Percentiles rank a stretch among this genome's conserved stretches.
phyloP scores from a whole-genome alignment of 495 filamentous ascomycete species.

The Massariosphaeria phaeospora region DNA sequence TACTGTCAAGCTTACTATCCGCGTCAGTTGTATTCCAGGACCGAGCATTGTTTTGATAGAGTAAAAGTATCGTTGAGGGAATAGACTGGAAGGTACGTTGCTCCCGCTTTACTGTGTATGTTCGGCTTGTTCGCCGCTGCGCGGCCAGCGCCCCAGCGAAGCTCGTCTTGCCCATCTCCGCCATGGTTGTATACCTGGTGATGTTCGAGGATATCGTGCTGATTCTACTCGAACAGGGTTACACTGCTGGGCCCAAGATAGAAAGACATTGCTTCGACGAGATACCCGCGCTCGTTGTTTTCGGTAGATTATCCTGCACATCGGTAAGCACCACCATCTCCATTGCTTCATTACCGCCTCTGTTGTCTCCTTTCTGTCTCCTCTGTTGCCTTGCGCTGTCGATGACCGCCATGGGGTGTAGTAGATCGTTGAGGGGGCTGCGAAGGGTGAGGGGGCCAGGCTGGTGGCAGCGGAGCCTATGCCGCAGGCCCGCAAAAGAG shows the following conservation, averaged over 20 bases:
- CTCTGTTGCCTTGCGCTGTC: too few relatives aligned
- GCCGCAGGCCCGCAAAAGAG: too few relatives aligned
- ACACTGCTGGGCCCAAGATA: neutral
- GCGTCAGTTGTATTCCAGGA: conserved; percentile 20
- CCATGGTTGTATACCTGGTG: neutral
- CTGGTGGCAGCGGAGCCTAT: neutral
- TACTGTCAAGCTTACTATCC: conserved; percentile 18
- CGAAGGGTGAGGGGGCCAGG: neutral
- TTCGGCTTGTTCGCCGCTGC: neutral
- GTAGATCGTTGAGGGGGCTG: neutral
- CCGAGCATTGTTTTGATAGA: conserved; percentile 26
- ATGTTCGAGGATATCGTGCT: neutral
- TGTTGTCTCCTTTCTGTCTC: conserved; percentile 1
- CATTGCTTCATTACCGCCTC: neutral
- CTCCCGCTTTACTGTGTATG: neutral
- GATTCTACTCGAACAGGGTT: neutral
- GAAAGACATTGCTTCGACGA: conserved; percentile 1
- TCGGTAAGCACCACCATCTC: conserved; percentile 22
- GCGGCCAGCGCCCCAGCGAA: neutral
- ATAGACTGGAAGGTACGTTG: neutral
- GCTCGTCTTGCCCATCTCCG: neutral
- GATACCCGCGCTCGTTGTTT: conserved; percentile 5
- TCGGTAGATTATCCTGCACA: conserved; percentile 3
- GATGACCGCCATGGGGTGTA: too few relatives aligned
- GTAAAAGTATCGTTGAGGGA: conserved; percentile 13